Conservation (phyloP, 2,329 filamentous ascomycete genomes). For the Aureobasidium sp. region DNA sequence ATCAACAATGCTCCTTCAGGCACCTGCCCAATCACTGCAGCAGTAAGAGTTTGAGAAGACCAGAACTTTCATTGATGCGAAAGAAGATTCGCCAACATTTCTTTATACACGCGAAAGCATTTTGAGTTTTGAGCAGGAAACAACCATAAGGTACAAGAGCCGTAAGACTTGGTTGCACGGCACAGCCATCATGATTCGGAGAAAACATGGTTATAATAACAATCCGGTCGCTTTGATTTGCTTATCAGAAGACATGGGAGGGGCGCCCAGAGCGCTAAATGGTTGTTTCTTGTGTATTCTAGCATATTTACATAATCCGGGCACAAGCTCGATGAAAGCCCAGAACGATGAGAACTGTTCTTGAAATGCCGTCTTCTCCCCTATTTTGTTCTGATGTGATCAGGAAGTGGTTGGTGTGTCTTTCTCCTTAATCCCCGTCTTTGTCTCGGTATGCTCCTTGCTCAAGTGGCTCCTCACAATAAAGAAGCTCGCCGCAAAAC, state of each 20-base stretch:
- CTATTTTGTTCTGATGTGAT: background rate
- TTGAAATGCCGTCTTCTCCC: background rate
- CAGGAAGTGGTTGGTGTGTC: background rate
- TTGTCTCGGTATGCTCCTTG: constrained; percentile 46
- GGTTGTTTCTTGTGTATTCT: background rate
- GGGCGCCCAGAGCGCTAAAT: background rate
- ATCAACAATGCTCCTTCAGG: background rate
- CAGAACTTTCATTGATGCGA: too few species aligned
- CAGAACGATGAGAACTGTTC: background rate
- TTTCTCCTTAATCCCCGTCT: constrained; percentile 35
- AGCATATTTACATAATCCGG: background rate
- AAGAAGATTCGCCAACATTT: too few species aligned
- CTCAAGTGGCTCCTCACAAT: constrained; percentile 49
- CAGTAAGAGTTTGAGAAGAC: background rate
- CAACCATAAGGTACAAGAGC: background rate
- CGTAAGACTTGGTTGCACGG: background rate
- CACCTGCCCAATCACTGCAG: background rate
- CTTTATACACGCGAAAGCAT: too few species aligned
- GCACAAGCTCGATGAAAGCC: background rate
- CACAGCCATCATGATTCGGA: background rate
- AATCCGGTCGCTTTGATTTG: background rate
- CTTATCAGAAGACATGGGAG: background rate
- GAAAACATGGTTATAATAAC: background rate
- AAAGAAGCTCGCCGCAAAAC: constrained; percentile 90
- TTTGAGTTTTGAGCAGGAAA: too few species aligned